Base-by-base conservation (phyloP, 345 rosid genomes). In the Corchorus capsularis region DNA sequence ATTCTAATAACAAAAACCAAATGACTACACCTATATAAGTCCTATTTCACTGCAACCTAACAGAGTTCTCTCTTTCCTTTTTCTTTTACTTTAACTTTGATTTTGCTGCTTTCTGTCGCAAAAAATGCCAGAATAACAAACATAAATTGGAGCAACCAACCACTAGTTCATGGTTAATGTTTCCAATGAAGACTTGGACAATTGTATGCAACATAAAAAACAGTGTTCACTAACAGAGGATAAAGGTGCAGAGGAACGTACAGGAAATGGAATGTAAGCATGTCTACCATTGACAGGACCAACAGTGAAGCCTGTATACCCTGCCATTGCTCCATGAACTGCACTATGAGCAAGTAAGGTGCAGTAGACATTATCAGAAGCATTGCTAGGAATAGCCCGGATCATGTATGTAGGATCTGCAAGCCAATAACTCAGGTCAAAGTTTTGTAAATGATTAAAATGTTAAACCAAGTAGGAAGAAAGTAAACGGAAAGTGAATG, bases 381-480 rank as follows among this genome's bases (percentile, higher is more conserved):
- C 98, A 76, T 86, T 92, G 77, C 93, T 74, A 56, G 95, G 98
- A 69, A 92, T 79, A 57, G 97, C 95, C 34, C 93, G 90, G 82
- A 93, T 90, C 97, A 93, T 93, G 85, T 90, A 93, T 41, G 98
- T 92, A 37, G 98, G 97, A 84, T 93, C 98, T 93, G 91, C 79
- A 75, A 75, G 63, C 77, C 46, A 69, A 37, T 32, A 45, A 19
- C 27, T 64, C 67, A 62, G 78, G 41, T 60, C 59, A 81, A 41
- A 19, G 63, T 22, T 65, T 72, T 53, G 72, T 32, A 77, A 32
- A 27, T 14, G 9, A 45, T 63, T 77, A 16, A 64, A 34, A 59
- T n/a, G 69, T 61, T 22, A 74, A 22, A 62, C 45, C 6, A 10
- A 52, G 19, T 11, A 1, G 6, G 39, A 32, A 68, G 22, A 49